phyloP scores from a whole-genome alignment of 441 rosid genomes.

The Populus hybrid region DNA sequence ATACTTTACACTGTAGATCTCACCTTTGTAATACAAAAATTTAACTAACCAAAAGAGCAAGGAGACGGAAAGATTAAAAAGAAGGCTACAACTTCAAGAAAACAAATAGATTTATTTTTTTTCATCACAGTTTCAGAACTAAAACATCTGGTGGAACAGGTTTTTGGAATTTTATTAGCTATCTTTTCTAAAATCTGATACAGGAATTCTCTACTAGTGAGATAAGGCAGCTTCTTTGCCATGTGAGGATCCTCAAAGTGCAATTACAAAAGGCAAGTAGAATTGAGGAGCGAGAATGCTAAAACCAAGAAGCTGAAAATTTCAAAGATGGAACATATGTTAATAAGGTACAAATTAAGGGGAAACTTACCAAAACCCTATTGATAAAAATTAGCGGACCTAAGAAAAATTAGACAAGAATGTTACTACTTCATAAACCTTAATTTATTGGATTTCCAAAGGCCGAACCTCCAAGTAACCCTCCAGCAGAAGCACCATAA shows the following conservation, averaged over 20 bases:
- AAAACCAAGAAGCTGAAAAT: slow-evolving; percentile 24
- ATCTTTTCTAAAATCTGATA: slow-evolving; percentile 14
- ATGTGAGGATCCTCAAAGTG: slow-evolving; percentile 18
- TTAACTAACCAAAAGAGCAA: slow-evolving; percentile 4
- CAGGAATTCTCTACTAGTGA: slow-evolving; percentile 16
- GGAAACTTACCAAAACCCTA: slow-evolving; percentile 29
- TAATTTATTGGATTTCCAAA: slow-evolving; percentile 62
- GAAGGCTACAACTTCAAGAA: slow-evolving; percentile 19
- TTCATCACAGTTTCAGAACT: slow-evolving; percentile 18
- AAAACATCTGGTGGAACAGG: slow-evolving; percentile 15
- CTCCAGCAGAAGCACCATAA: slow-evolving; percentile 52
- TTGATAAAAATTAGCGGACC: slow-evolving; percentile 20
- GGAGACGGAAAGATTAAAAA: slow-evolving; percentile 4
- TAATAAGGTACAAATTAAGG: slow-evolving; percentile 15
- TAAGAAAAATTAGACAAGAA: slow-evolving; percentile 10
- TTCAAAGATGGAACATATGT: slow-evolving; percentile 10
- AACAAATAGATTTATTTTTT: slow-evolving; percentile 8
- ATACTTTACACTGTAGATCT: slow-evolving; percentile 31
- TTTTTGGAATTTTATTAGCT: slow-evolving; percentile 3
- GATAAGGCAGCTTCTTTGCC: slow-evolving; percentile 25
- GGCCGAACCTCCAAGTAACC: slow-evolving; percentile 50
- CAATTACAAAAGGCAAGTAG: slow-evolving; percentile 16
- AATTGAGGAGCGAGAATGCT: slow-evolving; percentile 10
- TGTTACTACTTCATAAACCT: slow-evolving; percentile 16
- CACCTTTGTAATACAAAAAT: slow-evolving; percentile 20